These are phyloP conservation scores for Fusarium xylarioides DNA, from an alignment of 2,329 filamentous ascomycete genomes.

Conservation along the genomic window DNA sequence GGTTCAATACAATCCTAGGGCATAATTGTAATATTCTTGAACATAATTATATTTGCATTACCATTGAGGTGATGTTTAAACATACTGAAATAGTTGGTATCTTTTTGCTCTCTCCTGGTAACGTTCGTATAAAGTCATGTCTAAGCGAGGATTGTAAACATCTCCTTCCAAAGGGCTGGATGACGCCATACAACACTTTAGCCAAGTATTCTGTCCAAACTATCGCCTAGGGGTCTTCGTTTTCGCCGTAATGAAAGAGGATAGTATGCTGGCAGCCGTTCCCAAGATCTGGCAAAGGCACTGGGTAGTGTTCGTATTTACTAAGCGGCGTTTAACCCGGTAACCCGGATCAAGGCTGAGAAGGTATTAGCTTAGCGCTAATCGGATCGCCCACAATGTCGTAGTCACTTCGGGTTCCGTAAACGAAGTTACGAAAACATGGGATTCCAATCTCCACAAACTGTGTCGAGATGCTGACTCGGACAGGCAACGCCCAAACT, in stretches of 20 bases:
- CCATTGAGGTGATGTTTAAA: background rate
- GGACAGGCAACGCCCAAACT: background rate
- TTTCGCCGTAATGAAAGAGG: fast-evolving
- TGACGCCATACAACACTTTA: background rate
- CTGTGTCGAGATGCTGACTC: background rate
- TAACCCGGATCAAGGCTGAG: background rate
- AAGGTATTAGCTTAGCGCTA: background rate
- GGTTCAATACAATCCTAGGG: background rate
- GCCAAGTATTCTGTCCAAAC: fast-evolving
- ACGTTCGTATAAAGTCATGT: background rate
- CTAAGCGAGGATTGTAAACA: fast-evolving
- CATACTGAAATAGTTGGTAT: background rate
- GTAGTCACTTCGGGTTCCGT: no score
- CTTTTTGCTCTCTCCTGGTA: background rate
- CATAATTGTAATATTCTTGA: background rate
- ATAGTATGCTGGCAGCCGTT: background rate
- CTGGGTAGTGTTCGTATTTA: background rate
- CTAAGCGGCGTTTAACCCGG: background rate
- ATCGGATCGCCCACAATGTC: background rate
- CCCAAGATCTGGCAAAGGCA: background rate
- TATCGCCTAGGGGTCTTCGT: fast-evolving
- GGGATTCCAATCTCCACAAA: background rate
- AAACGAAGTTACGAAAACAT: background rate
- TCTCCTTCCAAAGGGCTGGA: background rate
- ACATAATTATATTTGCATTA: background rate